A percentile compares a stretch with the other conserved stretches of the same genome.
Evolutionary conservation across 768 basidiomycete genomes (phyloP).

Genomic region (Trametes gibbosa): DNA sequence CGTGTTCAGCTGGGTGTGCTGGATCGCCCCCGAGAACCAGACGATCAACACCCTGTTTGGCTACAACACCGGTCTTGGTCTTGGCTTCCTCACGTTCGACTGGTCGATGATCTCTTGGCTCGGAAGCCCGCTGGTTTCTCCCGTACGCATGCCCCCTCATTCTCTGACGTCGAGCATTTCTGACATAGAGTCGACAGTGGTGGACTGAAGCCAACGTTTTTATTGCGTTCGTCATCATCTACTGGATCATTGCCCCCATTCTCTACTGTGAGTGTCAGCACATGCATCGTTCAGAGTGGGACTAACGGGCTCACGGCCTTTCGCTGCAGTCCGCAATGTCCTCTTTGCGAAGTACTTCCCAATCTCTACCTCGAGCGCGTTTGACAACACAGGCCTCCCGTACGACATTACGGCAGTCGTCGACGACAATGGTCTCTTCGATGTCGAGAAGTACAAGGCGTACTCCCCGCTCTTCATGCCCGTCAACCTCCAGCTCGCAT

Average conservation of each 20-base stretch:
- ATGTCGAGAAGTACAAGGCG: conserved; percentile 60
- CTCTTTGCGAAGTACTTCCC: conserved; percentile 72
- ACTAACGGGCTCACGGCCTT: background rate
- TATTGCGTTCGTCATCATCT: conserved; percentile 58
- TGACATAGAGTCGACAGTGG: conserved; percentile 49
- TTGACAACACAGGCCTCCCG: conserved; percentile 69
- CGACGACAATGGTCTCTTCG: conserved; percentile 57
- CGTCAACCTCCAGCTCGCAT: conserved; percentile 62
- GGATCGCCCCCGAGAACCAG: conserved; percentile 80
- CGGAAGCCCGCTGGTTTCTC: conserved; percentile 76
- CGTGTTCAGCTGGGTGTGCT: conserved; percentile 88
- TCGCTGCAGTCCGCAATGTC: conserved; percentile 60
- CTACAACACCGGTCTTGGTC: conserved; percentile 70
- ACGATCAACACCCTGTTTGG: conserved; percentile 74
- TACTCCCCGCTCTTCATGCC: conserved; percentile 84
- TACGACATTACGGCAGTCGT: conserved; percentile 64
- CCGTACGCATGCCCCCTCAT: conserved; percentile 44
- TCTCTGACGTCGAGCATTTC: background rate
- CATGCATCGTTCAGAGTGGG: background rate
- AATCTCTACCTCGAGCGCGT: conserved; percentile 61
- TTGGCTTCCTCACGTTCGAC: conserved; percentile 82
- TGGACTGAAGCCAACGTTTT: conserved; percentile 80
- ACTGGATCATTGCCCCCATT: conserved; percentile 75
- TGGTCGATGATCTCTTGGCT: conserved; percentile 80
- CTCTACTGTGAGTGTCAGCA: conserved; percentile 58